Evolutionary conservation across 192 early-diverging fungal genomes (phyloP).

Genomic region (Podila clonocystis): DNA sequence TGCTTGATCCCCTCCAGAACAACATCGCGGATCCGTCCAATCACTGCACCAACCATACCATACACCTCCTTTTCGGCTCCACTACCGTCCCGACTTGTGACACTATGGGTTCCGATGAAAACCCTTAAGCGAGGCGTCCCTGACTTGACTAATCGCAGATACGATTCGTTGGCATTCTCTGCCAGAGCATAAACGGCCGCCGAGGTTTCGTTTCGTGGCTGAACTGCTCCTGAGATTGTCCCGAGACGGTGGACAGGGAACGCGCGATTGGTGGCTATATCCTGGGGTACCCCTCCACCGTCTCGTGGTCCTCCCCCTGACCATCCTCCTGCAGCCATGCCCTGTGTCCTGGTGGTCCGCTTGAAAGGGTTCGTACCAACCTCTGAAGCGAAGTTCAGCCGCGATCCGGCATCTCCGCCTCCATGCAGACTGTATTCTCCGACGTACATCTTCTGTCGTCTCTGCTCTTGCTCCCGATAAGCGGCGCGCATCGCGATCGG

Average conservation of each 20-base stretch:
- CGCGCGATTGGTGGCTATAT: neutral
- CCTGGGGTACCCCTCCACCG: neutral
- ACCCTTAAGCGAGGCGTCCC: too few relatives aligned
- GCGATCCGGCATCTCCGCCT: neutral
- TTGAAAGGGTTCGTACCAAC: constrained; percentile 47
- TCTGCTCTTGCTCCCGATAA: constrained; percentile 31
- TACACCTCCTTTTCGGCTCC: neutral
- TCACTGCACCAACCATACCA: too few relatives aligned
- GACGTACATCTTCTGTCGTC: constrained; percentile 43
- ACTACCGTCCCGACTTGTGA: neutral
- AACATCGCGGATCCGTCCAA: too few relatives aligned
- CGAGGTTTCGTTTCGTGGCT: constrained; percentile 23
- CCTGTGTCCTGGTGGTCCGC: constrained; percentile 20
- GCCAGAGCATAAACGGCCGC: constrained; percentile 20
- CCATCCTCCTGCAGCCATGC: constrained; percentile 38
- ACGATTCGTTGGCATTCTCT: too few relatives aligned
- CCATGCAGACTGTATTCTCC: constrained; percentile 39
- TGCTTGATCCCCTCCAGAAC: too few relatives aligned
- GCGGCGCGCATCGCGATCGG: constrained; percentile 39
- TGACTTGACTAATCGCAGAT: too few relatives aligned
- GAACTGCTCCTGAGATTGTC: neutral
- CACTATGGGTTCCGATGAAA: too few relatives aligned
- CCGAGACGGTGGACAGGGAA: constrained; percentile 10
- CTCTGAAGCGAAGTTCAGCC: neutral
- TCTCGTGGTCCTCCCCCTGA: neutral